Evolutionary conservation across 805 yeast species (phyloP), one percentile per base, ranked within the genome.

Genomic region (Ogataea parapolymorpha): DNA sequence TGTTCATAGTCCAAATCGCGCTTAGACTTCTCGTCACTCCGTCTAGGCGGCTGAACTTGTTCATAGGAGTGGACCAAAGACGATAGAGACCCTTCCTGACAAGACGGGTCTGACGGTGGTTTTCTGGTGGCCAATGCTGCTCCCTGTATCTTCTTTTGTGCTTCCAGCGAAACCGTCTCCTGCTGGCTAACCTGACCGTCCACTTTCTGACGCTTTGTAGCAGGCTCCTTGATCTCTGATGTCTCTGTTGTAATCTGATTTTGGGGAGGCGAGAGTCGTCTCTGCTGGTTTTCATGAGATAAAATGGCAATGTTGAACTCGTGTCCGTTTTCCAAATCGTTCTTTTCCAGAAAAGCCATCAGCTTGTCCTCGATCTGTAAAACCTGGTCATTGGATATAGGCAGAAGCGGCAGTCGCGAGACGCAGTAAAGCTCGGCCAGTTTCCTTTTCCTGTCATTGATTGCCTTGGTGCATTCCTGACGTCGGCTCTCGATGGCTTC

Each of bases 351-450:
- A 53, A 79, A 80, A 2, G 62, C 63, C 61, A 55, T 63, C 41
- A 66, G 61, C 34, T 59, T 69, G 52, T 62, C 69, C 47, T 67
- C 72, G 18, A 61, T 65, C 48, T 51, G 67, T 42, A 56, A 56
- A 46, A 66, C 61, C 23, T 53, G 68, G 36, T 51, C 67, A 44
- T 54, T 67, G 44, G 70, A 69, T 49, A 55, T 65, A 35, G 66
- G 79, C 41, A 74, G 56, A 42, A 68, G 64, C 14, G 80, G 77
- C 37, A 77, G 59, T 45, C 77, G 59, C 9, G 85, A 68, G 11
- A 82, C 72, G 48, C 80, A 75, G 54, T 77, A 82, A 13, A 82
- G 62, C 57, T 81, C 85, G 2, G 82, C 70, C 17, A 82, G 65
- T 53, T 77, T 78, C 20, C 80, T 64, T 51, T 78, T 78, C 35